These are phyloP conservation scores for Aspergillus bertholletiae DNA, from an alignment of 495 filamentous ascomycete genomes.

Conservation along the genomic window DNA sequence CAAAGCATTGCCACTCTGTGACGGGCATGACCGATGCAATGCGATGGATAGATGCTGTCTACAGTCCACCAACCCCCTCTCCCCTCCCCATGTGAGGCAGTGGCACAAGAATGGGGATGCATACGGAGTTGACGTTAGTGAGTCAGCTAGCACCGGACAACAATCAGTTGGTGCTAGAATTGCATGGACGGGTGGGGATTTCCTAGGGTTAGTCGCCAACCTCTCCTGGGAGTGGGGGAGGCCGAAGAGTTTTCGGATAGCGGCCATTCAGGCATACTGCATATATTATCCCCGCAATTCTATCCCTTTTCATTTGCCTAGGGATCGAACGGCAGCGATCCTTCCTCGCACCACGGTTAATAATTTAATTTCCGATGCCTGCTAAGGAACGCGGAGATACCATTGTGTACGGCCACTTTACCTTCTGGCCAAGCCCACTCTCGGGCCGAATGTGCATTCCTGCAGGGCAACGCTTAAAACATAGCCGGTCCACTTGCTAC, in stretches of 20 bases:
- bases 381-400: not conserved
- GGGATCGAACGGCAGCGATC: not conserved
- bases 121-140: too few relatives aligned
- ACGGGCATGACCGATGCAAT: not conserved
- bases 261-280: not conserved
- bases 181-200: constrained; percentile 4
- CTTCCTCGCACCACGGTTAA: constrained; percentile 1
- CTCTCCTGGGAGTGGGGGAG: constrained; percentile 2
- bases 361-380: not conserved
- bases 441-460: constrained; percentile 19
- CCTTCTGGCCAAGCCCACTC: constrained; percentile 10
- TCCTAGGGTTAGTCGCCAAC: not conserved
- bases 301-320: not conserved
- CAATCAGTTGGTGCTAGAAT: not conserved
- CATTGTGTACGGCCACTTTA: constrained; percentile 3
- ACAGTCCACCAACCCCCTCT: too few relatives aligned
- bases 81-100: not conserved
- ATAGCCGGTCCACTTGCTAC: constrained; percentile 3
- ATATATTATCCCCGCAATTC: not conserved
- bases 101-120: too few relatives aligned
- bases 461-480: constrained; percentile 12
- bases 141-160: not conserved
- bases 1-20: not conserved
- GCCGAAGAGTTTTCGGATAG: constrained; percentile 4
- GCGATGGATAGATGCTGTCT: too few relatives aligned